These are phyloP conservation scores for Collybia sp. DNA, from an alignment of 768 basidiomycete genomes.

Conservation along the genomic window DNA sequence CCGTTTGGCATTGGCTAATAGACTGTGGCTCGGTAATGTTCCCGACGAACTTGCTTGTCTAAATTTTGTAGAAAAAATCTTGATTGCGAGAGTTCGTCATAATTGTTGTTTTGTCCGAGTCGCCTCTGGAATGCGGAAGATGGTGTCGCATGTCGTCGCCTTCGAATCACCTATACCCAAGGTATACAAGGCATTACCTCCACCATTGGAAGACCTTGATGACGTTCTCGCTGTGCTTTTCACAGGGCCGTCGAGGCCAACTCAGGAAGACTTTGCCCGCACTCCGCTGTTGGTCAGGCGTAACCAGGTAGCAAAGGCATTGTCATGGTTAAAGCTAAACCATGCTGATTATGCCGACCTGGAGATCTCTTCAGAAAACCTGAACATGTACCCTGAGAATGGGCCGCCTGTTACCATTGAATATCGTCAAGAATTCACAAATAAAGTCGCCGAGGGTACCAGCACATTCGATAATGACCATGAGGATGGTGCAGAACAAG, in stretches of 20 bases:
- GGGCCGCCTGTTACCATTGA: slow-evolving; percentile 18
- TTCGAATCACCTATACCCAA: slow-evolving; percentile 19
- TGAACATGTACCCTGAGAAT: slow-evolving; percentile 15
- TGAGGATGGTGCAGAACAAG: slow-evolving; percentile 23
- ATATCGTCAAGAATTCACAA: slow-evolving; percentile 11
- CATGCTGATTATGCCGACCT: slow-evolving; percentile 27
- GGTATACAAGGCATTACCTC: slow-evolving; percentile 18
- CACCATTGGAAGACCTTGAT: slow-evolving; percentile 4
- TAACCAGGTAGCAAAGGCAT: slow-evolving; percentile 16
- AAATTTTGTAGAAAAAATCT: slow-evolving; percentile 16
- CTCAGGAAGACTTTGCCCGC: slow-evolving; percentile 1
- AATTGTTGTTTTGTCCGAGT: slow-evolving; percentile 19
- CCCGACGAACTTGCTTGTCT: slow-evolving; percentile 7
- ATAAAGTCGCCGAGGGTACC: slow-evolving; percentile 16
- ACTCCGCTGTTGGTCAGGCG: slow-evolving; percentile 22
- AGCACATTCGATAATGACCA: slow-evolving; percentile 19
- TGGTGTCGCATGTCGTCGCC: slow-evolving; percentile 17
- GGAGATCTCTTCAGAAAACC: slow-evolving; percentile 19
- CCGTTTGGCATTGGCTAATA: neutral
- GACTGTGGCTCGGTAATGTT: neutral
- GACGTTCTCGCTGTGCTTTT: neutral
- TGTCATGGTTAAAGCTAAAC: slow-evolving; percentile 32
- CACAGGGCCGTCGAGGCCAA: neutral
- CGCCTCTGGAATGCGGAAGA: slow-evolving; percentile 15
- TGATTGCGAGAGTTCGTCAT: slow-evolving; percentile 17